A percentile compares a stretch with the other conserved stretches of the same genome.
phyloP scores from a whole-genome alignment of 345 rosid species.

The Salix dunnii region DNA sequence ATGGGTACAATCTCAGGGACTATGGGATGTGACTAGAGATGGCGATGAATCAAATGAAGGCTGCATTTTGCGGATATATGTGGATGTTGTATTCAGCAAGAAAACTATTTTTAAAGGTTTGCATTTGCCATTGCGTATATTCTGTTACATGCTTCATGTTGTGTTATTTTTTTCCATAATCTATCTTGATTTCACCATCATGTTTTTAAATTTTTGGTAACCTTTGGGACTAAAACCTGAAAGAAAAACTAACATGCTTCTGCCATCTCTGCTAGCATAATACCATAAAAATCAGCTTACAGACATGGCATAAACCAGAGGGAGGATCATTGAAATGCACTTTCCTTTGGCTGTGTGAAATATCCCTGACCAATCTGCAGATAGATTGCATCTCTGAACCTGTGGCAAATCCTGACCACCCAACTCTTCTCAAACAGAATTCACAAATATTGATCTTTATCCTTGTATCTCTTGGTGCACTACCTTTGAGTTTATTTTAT shows the following conservation, averaged over 20 bases:
- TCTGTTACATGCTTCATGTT: background rate
- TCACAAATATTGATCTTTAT: background rate
- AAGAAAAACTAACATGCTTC: background rate
- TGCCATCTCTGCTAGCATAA: background rate
- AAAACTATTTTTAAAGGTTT: constrained; percentile 91
- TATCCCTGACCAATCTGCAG: background rate
- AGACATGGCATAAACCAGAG: background rate
- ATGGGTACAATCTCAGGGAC: constrained; percentile 45
- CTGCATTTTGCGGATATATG: constrained; percentile 57
- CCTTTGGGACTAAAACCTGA: background rate
- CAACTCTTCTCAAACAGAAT: background rate
- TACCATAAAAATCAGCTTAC: background rate
- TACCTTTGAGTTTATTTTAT: too few relatives aligned
- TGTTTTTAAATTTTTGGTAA: background rate
- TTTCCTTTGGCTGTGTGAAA: background rate
- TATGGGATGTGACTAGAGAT: constrained; percentile 72
- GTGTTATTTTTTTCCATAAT: background rate
- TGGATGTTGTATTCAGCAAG: constrained; percentile 79
- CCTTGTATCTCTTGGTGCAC: too few relatives aligned
- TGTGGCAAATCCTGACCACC: background rate
- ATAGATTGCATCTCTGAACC: background rate
- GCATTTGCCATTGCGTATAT: constrained; percentile 5
- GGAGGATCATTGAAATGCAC: background rate
- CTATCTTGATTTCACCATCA: background rate
- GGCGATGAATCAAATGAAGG: constrained; percentile 51